phyloP scores from a whole-genome alignment of 208 protist genomes.

The Herpetomonas samuelpessoai region DNA sequence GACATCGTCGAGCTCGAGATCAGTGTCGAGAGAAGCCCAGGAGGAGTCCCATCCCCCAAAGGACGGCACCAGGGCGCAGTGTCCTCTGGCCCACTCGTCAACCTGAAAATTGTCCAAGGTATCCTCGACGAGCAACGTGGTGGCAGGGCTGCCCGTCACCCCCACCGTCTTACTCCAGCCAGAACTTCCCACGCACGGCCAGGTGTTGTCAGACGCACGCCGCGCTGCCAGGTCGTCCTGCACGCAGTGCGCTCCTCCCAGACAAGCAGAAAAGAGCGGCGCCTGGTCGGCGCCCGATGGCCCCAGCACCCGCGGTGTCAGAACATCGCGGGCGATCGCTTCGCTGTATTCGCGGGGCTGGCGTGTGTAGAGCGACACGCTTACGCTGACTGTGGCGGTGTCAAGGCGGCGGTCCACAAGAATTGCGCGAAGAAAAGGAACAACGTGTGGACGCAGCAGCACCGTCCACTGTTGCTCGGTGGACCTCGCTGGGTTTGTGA shows the following conservation, averaged over 20 bases:
- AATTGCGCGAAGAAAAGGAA: constrained; percentile 23
- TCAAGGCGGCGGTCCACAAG: constrained; percentile 20
- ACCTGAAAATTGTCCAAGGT: constrained; percentile 30
- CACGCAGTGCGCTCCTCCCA: constrained; percentile 12
- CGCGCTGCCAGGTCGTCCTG: too few species aligned
- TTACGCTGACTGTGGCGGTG: constrained; percentile 21
- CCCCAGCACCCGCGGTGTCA: too few species aligned
- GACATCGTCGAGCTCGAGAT: background rate
- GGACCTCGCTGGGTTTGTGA: too few species aligned
- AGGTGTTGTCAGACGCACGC: background rate
- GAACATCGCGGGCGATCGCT: too few species aligned
- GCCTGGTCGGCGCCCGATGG: too few species aligned
- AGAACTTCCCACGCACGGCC: background rate
- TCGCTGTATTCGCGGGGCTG: constrained; percentile 31
- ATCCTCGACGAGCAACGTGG: constrained; percentile 62
- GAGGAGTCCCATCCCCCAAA: constrained; percentile 15
- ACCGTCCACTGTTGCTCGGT: constrained; percentile 10
- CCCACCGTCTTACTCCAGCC: constrained; percentile 34
- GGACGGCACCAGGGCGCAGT: constrained; percentile 31
- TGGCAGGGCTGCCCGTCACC: constrained; percentile 24
- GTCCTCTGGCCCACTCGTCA: constrained; percentile 36
- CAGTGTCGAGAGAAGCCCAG: background rate
- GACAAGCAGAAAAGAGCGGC: constrained; percentile 5
- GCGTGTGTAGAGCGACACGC: constrained; percentile 41
- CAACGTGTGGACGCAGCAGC: constrained; percentile 32